phyloP scores from a whole-genome alignment of 495 filamentous ascomycete genomes.

The Penicillium macrosclerotiorum region DNA sequence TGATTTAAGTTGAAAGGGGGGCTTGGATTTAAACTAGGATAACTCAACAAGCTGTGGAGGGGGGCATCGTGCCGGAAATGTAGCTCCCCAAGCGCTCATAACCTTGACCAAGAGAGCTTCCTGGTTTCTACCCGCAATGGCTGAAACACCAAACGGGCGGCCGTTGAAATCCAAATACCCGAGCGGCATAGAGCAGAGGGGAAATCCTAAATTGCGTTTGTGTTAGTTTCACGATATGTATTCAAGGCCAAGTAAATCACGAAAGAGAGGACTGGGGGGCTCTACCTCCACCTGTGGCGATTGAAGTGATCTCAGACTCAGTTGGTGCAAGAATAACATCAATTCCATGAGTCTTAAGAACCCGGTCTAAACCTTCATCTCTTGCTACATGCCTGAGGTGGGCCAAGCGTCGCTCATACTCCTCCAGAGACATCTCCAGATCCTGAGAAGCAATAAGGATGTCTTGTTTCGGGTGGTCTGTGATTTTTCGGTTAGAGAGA shows the following conservation, averaged over 20 bases:
- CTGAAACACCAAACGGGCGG: constrained; percentile 22
- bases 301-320: constrained; percentile 7
- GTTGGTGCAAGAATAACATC: constrained; percentile 15
- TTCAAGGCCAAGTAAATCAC: background rate
- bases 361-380: constrained; percentile 8
- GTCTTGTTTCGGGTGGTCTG: constrained; percentile 14
- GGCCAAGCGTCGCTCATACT: constrained; percentile 9
- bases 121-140: constrained; percentile 12
- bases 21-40: no score
- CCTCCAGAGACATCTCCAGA: constrained; percentile 2
- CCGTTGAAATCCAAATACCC: constrained; percentile 26
- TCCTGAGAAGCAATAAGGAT: constrained; percentile 3
- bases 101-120: constrained; percentile 22
- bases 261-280: background rate
- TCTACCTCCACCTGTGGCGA: constrained; percentile 12
- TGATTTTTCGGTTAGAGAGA: no score
- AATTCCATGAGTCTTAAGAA: constrained; percentile 1
- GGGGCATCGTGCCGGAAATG: constrained; percentile 12
- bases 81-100: constrained; percentile 30
- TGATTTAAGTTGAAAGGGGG: no score
- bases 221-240: no score
- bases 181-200: constrained; percentile 22
- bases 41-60: constrained; percentile 8
- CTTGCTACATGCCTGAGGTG: constrained; percentile 5
- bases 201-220: constrained; percentile 19